phyloP scores from a whole-genome alignment of 1,139 yeast genomes.

The Candida glucosophila region DNA sequence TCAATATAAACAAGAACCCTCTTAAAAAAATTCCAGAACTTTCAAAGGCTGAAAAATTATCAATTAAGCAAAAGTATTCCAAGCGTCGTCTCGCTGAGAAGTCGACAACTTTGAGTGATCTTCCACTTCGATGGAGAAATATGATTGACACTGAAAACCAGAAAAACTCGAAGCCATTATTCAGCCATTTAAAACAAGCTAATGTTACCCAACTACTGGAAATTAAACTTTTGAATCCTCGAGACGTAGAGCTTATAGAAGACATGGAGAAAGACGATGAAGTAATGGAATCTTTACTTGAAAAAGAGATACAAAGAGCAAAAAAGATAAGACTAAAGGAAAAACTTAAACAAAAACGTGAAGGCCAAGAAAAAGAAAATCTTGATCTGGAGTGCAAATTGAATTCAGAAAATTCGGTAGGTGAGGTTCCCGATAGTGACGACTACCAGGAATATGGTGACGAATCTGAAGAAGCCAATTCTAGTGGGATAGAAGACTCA shows the following conservation, averaged over 20 bases:
- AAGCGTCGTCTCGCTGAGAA: slow-evolving; percentile 10
- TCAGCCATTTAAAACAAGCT: slow-evolving; percentile 22
- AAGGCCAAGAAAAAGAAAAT: slow-evolving; percentile 15
- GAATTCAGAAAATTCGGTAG: slow-evolving; percentile 12
- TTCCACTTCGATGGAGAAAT: slow-evolving; percentile 8
- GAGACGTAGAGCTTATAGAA: slow-evolving; percentile 19
- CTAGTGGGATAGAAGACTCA: slow-evolving; percentile 3
- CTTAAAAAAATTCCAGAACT: slow-evolving; percentile 21
- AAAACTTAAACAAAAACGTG: slow-evolving; percentile 31
- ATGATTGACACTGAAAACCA: slow-evolving; percentile 4
- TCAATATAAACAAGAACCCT: slow-evolving; percentile 5
- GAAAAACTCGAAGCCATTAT: slow-evolving; percentile 9
- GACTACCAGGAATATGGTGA: slow-evolving; percentile 12
- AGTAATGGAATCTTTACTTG: slow-evolving; percentile 44
- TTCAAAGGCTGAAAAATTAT: slow-evolving; percentile 27
- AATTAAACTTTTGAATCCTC: slow-evolving; percentile 18
- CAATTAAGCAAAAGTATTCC: slow-evolving; percentile 28
- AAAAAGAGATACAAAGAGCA: slow-evolving; percentile 51
- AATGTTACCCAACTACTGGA: slow-evolving; percentile 28
- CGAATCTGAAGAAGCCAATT: slow-evolving; percentile 2
- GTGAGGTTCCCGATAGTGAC: slow-evolving; percentile 16
- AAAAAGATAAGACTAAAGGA: slow-evolving; percentile 45
- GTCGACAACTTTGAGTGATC: slow-evolving; percentile 2
- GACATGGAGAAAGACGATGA: slow-evolving; percentile 36
- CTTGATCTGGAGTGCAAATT: slow-evolving; percentile 6